A percentile compares a stretch with the other conserved stretches of the same genome.
Conservation (phyloP, 805 yeast genomes). For the Tetrapisispora phaffii region DNA sequence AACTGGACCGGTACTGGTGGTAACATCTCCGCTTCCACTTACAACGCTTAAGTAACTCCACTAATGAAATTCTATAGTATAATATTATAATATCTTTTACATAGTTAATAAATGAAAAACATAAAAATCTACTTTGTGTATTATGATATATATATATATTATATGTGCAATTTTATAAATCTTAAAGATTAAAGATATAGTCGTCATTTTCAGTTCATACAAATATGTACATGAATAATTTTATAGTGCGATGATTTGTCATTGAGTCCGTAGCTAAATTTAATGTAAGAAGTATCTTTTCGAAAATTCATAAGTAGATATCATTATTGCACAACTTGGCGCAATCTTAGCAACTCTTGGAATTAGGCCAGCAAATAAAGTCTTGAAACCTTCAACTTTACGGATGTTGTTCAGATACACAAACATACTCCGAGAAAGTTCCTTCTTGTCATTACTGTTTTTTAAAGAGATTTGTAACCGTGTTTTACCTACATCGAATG, state of each 20-base stretch:
- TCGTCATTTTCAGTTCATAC: no score
- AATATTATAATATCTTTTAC: not conserved
- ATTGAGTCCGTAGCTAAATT: not conserved
- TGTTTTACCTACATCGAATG: conserved; percentile 96
- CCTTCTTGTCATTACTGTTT: conserved; percentile 10
- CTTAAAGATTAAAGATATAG: no score
- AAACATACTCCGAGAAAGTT: conserved; percentile 44
- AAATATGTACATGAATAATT: not conserved
- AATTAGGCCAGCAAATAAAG: conserved; percentile 76
- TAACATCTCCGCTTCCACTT: conserved; percentile 89
- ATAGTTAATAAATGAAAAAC: conserved; percentile 1
- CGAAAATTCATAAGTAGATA: conserved; percentile 84
- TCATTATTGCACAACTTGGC: conserved; percentile 98
- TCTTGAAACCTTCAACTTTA: conserved; percentile 63
- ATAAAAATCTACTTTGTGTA: not conserved
- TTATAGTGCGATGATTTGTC: no score
- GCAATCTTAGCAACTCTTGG: conserved; percentile 89
- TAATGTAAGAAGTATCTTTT: conserved; percentile 31
- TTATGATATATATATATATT: no score
- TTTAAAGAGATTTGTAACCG: conserved; percentile 59
- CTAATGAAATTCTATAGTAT: conserved; percentile 1
- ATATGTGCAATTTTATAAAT: no score
- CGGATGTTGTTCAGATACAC: conserved; percentile 53
- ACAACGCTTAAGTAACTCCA: conserved; percentile 56
- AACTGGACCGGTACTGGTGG: conserved; percentile 99